A percentile compares a stretch with the other conserved stretches of the same genome.
Conservation (phyloP, 2,329 filamentous ascomycete species). For the Xylaria sp. region DNA sequence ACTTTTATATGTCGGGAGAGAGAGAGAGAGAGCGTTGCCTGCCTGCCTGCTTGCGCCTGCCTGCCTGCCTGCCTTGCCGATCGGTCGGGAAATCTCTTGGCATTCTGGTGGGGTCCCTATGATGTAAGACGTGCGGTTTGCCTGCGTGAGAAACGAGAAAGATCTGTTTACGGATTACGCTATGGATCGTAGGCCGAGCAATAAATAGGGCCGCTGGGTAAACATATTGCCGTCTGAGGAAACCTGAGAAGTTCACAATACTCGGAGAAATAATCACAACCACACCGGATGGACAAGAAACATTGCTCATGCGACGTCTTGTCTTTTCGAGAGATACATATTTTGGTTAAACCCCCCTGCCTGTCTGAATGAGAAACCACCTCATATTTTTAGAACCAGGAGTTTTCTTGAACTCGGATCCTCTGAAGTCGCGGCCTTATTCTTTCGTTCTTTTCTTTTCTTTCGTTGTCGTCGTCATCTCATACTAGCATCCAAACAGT, state of each 20-base stretch:
- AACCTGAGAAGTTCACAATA: too few species aligned
- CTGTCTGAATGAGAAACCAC: neutral
- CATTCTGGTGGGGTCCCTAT: neutral
- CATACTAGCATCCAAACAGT: neutral
- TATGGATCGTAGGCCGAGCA: neutral
- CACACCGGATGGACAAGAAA: neutral
- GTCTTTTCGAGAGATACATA: too few species aligned
- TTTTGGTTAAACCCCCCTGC: too few species aligned
- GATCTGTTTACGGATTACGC: neutral
- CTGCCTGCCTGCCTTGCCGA: neutral
- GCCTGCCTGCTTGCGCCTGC: neutral
- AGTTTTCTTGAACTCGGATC: neutral
- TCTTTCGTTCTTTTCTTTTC: too few species aligned
- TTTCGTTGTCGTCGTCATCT: too few species aligned
- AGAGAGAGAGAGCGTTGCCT: neutral
- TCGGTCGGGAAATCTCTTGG: neutral
- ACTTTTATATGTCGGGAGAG: neutral
- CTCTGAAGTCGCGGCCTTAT: too few species aligned
- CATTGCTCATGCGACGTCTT: too few species aligned
- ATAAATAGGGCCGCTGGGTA: neutral
- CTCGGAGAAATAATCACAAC: neutral
- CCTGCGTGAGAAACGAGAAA: neutral
- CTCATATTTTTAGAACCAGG: neutral
- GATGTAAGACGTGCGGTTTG: neutral
- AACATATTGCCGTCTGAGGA: neutral